Base-by-base conservation (phyloP, 345 rosid species). In the Lumnitzera littorea region DNA sequence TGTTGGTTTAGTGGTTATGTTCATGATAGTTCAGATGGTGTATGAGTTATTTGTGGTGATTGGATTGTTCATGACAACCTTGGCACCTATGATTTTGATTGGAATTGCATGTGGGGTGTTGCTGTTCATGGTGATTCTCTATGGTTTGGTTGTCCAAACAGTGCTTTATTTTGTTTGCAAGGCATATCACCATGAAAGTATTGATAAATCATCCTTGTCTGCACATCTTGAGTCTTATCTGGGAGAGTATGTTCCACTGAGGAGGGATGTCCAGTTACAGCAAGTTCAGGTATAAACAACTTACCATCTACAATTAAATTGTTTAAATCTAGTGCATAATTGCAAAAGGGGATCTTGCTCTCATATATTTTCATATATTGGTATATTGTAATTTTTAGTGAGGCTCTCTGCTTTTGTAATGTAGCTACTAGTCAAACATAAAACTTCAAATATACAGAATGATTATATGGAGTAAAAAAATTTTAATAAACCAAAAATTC, bases 141-240 rank as follows among this genome's bases (percentile, higher is more conserved):
- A 76, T 31, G 74, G 66, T 46, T 67, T 80, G 36, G 91, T 85
- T 0, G 61, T 73, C 17, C 82, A 78, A 27, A 78, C 91, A 0
- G 82, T 80, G 56, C 11, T 76, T 20, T 84, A 84, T 67, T 78
- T 81, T 11, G 77, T 81, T 10, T 84, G 89, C 71, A 83, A 78
- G 66, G 78, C 85, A 0, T 74, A 74, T 43, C 85, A 83, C 75
- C 78, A 74, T 51, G 80, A 83, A 46, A 78, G 66, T 17, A 80
- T 83, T 11, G 46, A 61, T 9, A 50, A n/a, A 48, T 12, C 41
- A 16, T 10, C 24, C 23, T 12, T 61, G 47, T 50, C 64, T 13
- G 64, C 50, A 0, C 64, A 48, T 5, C 64, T 61, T 23, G 64
- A 61, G 46, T 46, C 8, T 25, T 51, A 27, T 31, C 56, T 58